Conservation (phyloP, 345 rosid genomes). For the Theobroma cacao region DNA sequence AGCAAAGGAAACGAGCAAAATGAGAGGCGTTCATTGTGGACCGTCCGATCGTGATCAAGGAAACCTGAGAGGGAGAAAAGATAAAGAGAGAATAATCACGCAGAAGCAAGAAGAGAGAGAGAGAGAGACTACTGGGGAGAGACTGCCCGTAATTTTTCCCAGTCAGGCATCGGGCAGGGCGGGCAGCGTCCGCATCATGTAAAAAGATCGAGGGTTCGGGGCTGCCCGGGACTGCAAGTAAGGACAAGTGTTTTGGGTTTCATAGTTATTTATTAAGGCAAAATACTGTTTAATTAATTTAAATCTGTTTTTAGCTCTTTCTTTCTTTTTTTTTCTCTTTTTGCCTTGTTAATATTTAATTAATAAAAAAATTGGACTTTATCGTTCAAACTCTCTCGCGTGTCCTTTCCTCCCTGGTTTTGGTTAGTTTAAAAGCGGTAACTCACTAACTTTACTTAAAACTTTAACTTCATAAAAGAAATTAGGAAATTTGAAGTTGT, state of each 20-base stretch:
- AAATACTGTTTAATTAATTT: neutral
- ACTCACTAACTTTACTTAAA: too few species aligned
- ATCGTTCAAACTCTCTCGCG: neutral
- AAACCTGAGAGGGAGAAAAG: slow-evolving; percentile 25
- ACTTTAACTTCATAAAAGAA: too few species aligned
- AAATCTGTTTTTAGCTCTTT: neutral
- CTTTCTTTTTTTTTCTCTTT: neutral
- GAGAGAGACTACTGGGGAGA: slow-evolving; percentile 28
- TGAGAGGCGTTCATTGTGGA: slow-evolving; percentile 37
- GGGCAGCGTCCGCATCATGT: slow-evolving; percentile 18
- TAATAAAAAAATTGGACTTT: too few species aligned
- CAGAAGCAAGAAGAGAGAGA: slow-evolving; percentile 8
- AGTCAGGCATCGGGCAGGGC: slow-evolving; percentile 29
- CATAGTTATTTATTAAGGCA: neutral
- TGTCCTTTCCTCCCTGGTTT: neutral
- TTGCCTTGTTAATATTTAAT: neutral
- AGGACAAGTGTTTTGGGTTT: slow-evolving; percentile 25
- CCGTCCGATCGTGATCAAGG: slow-evolving; percentile 64
- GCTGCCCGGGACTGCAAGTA: slow-evolving; percentile 27
- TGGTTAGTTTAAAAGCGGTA: neutral
- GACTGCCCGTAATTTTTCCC: slow-evolving; percentile 43
- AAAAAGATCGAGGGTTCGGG: slow-evolving; percentile 15
- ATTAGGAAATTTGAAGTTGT: too few species aligned
- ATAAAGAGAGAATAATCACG: slow-evolving; percentile 30
- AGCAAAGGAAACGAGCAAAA: slow-evolving; percentile 25